phyloP scores from a whole-genome alignment of 495 filamentous ascomycete genomes.

The Penicillium salamii region DNA sequence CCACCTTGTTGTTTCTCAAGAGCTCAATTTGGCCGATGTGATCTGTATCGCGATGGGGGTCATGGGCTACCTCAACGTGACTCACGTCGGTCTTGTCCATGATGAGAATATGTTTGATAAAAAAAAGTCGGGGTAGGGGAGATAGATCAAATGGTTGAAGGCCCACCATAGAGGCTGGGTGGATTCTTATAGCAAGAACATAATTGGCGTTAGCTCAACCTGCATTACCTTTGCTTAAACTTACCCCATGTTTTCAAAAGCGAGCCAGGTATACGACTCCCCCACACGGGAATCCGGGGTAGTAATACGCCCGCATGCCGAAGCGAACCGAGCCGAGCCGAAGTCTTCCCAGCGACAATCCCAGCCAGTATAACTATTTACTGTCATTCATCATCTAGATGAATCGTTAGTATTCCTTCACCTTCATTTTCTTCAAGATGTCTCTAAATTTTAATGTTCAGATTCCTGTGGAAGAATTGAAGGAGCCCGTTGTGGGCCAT shows the following conservation, averaged over 20 bases:
- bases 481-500: not conserved
- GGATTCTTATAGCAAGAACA: not conserved
- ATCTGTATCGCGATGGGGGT: not conserved
- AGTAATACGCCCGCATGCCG: not conserved
- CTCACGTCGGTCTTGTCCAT: constrained; percentile 15
- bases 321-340: not conserved
- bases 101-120: not conserved
- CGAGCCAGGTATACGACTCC: not conserved
- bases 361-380: not conserved
- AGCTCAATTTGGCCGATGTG: constrained; percentile 14
- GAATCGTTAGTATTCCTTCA: no score
- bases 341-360: no score
- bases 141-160: not conserved
- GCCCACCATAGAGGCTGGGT: not conserved
- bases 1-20: constrained; percentile 12
- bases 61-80: constrained; percentile 8
- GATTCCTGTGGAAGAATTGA: not conserved
- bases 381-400: no score
- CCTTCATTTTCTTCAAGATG: not conserved
- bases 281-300: not conserved
- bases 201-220: not conserved
- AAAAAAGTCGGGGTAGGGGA: not conserved
- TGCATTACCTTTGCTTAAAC: not conserved
- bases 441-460: not conserved
- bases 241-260: not conserved